Conservation (phyloP, 2,329 filamentous ascomycete species). For the Fusarium oligoseptatum region DNA sequence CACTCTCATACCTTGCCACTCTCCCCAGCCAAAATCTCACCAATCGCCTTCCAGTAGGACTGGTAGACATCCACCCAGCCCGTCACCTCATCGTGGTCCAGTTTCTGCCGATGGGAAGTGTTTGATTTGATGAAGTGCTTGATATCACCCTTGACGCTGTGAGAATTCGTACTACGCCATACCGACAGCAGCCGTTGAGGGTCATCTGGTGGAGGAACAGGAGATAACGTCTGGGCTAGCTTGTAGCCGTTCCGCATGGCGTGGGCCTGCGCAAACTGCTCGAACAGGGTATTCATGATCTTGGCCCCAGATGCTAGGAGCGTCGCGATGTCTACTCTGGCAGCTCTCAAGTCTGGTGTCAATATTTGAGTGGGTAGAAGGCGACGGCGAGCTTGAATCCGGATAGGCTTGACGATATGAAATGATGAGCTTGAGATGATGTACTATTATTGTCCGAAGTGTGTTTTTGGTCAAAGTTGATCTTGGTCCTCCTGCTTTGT, state of each 20-base stretch:
- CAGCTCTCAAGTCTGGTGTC: not conserved
- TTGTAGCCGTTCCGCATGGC: conserved; percentile 74
- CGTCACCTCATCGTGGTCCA: conserved; percentile 76
- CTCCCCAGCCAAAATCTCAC: conserved; percentile 74
- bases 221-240: conserved; percentile 81
- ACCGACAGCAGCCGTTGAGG: conserved; percentile 77
- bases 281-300: conserved; percentile 79
- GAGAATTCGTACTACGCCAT: conserved; percentile 76
- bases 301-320: conserved; percentile 20
- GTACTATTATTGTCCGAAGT: conserved; percentile 7
- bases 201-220: conserved; percentile 72
- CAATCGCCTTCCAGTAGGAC: conserved; percentile 85
- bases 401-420: not conserved
- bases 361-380: conserved; percentile 1
- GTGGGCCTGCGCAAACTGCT: conserved; percentile 79
- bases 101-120: conserved; percentile 63
- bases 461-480: conserved; percentile 18
- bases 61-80: conserved; percentile 91
- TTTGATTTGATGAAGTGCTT: conserved; percentile 78
- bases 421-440: not conserved
- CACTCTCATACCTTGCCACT: conserved; percentile 52
- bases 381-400: not conserved
- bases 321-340: conserved; percentile 6
- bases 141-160: conserved; percentile 76
- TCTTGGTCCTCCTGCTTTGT: conserved; percentile 21